Conservation (phyloP, 1,284 basidiomycete species). For the Irpex sp. region DNA sequence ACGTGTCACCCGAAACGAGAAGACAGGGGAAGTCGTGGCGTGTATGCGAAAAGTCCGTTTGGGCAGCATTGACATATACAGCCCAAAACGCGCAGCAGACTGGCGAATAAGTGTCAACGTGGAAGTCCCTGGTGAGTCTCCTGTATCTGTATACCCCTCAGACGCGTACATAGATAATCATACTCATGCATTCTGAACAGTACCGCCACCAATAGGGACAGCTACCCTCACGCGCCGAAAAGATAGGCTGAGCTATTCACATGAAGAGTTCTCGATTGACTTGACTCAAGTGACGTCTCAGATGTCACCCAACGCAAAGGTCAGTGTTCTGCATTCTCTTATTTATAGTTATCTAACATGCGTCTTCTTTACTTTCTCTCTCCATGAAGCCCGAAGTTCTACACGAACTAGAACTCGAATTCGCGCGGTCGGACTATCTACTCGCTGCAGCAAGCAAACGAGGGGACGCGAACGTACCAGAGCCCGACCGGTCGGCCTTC, state of each 20-base stretch:
- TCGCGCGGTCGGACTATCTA: conserved; percentile 59
- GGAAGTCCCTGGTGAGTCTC: conserved; percentile 68
- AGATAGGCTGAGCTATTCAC: conserved; percentile 89
- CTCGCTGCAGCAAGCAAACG: conserved; percentile 56
- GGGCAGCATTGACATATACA: conserved; percentile 85
- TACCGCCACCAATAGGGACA: conserved; percentile 36
- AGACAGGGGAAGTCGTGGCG: conserved; percentile 61
- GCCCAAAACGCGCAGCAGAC: conserved; percentile 81
- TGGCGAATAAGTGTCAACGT: conserved; percentile 90
- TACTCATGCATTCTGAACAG: neutral
- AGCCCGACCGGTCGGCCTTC: conserved; percentile 67
- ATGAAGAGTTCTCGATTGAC: conserved; percentile 91
- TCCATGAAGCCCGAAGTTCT: conserved; percentile 49
- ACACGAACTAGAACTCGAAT: conserved; percentile 73
- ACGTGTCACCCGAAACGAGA: conserved; percentile 83
- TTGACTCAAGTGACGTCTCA: conserved; percentile 84
- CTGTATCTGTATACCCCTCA: conserved; percentile 3
- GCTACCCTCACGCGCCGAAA: conserved; percentile 69
- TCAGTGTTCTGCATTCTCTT: conserved; percentile 27
- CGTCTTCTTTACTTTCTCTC: conserved; percentile 1
- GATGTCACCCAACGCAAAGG: conserved; percentile 40
- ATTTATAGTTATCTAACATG: neutral
- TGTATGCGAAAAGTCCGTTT: conserved; percentile 79
- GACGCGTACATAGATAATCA: neutral
- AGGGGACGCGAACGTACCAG: conserved; percentile 50